Conservation (phyloP, 768 basidiomycete species). For the Plicaturopsis crispa region DNA sequence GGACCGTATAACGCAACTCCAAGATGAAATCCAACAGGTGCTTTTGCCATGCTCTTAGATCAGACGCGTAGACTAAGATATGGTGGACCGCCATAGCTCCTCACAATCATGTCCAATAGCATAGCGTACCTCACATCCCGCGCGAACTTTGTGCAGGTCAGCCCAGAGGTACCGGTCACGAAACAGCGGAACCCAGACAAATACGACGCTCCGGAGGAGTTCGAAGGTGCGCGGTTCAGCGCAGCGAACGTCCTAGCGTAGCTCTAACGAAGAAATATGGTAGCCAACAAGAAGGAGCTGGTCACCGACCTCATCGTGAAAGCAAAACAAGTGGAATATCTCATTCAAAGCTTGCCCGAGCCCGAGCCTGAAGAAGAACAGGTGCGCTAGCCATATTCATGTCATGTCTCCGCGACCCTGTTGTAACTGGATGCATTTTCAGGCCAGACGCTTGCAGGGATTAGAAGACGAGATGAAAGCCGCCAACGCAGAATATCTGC, state of each 20-base stretch:
- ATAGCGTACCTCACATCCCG: conserved; percentile 74
- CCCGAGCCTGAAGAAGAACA: conserved; percentile 76
- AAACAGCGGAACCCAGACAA: conserved; percentile 69
- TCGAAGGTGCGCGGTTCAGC: conserved; percentile 47
- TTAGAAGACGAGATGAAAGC: conserved; percentile 65
- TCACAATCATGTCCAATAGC: conserved; percentile 82
- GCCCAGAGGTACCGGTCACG: conserved; percentile 75
- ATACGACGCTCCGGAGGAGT: conserved; percentile 63
- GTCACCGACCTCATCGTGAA: conserved; percentile 78
- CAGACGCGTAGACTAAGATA: too few species aligned
- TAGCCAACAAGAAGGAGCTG: conserved; percentile 81
- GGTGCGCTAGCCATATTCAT: conserved; percentile 26
- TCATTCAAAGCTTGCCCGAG: conserved; percentile 73
- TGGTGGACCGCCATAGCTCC: conserved; percentile 39
- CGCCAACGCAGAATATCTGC: conserved; percentile 71
- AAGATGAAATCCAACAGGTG: conserved; percentile 90
- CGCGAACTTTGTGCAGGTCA: conserved; percentile 73
- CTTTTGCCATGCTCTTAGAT: conserved; percentile 11
- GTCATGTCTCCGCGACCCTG: neutral
- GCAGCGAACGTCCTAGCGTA: neutral
- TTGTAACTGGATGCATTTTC: conserved; percentile 3
- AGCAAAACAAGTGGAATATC: conserved; percentile 82
- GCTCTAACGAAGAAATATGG: too few species aligned
- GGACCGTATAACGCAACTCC: conserved; percentile 94
- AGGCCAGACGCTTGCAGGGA: conserved; percentile 60